Evolutionary conservation across 345 rosid genomes (phyloP), one percentile per base, ranked within the genome.

Genomic region (Eucalyptus cladocalyx): DNA sequence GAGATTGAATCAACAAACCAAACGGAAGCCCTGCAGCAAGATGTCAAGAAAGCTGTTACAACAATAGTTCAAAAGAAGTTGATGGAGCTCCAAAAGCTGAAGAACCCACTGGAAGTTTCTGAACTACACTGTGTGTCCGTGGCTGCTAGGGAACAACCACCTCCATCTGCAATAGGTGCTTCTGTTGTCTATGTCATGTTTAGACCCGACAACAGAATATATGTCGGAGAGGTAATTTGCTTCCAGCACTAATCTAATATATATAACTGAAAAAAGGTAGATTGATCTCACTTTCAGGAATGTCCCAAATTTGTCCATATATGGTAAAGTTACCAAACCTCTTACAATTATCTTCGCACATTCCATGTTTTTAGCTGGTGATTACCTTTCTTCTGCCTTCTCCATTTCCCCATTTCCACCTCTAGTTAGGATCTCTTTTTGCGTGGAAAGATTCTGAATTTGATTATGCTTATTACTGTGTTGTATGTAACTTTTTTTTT

Each of bases 171-270:
- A 51, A 92, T 97, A 26, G 97, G 98, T 83, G 92, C 95, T 91
- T 98, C 99, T 34, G 93, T 97, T 13, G 98, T 97, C 87, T 98
- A 98, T 89, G 93, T 98, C 90, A 98, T 98, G 98, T 90, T 91
- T 86, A 93, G 96, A 90, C 96, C 97, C 8, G 99, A 97, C 90
- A 92, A 93, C 88, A 96, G 90, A 91, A 90, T 97, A 87, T 98
- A 98, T 87, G 93, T 98, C 26, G 99, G 99, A 93, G 95, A 94
- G 99, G 99, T 96, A 91, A 86, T 80, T 90, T 83, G 19, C 53
- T 86, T 86, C 19, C 40, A 6, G 9, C 28, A 23, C 50, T 58
- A 58, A n/a, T 76, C 47, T 76, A 37, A 37, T 72, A 37, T 10
- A 37, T 10, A 72, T 72, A 19, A 19, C 45, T 72, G 30, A 56